Evolutionary conservation across 2,329 filamentous ascomycete species (phyloP), one percentile per base, ranked within the genome.

Genomic region (Magnaporthiopsis rhizophila): DNA sequence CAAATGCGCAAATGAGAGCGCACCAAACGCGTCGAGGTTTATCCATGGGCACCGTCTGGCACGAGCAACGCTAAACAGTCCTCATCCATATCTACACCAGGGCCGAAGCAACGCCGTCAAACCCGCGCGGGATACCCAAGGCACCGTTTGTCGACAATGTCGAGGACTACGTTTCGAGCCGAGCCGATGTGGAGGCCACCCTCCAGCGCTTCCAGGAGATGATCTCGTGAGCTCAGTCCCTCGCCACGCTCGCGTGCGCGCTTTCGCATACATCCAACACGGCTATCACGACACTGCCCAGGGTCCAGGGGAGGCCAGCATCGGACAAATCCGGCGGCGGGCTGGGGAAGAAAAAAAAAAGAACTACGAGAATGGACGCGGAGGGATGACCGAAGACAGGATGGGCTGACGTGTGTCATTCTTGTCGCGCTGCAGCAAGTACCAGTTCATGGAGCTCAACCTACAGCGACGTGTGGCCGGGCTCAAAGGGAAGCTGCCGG

Each of bases 361-460:
- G 30, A 8, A 15, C 38, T 50, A 21, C 18, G 6, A 21, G 15
- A n/a, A 24, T 9, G 21, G 18, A 21, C 45, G 45, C 45, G 45
- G 45, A n/a, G 8, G 45, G 21, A n/a, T 11, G 45, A 13, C 6
- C 24, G 26, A 18, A 26, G 11, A 62, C 26, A 11, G 34, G n/a
- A 59, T 58, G 58, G 18, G 13, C n/a, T 34, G 26, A 57, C 62
- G 26, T 28, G 50, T 3, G 28, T 26, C 18, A 28, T 50, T 5
- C 11, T 3, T 18, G n/a, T 3, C 28, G 8, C 26, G n/a, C 4
- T 26, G 11, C 59, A 96, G 92, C 71, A 99, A 99, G 83, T 99
- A 99, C 80, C 95, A 98, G 77, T 99, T 98, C 79, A 99, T 99
- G 95, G 92, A 98, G 79, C 82, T 89, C 74, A 98, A 97, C 77